A percentile compares a stretch with the other conserved stretches of the same genome.
phyloP scores from a whole-genome alignment of 1,139 yeast species.

The Pichia terricola region DNA sequence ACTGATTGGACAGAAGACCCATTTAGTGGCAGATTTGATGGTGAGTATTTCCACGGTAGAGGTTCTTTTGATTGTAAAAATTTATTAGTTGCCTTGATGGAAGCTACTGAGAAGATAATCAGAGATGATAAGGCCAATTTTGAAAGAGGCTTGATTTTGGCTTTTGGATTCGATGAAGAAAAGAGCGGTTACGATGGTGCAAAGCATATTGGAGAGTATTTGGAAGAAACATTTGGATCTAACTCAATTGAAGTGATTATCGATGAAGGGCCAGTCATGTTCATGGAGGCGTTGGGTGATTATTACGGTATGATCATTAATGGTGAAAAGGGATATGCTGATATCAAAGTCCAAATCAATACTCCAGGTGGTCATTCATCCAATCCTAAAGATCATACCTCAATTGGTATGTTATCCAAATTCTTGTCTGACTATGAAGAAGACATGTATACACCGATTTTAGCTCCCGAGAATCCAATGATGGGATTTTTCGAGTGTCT shows the following conservation, averaged over 20 bases:
- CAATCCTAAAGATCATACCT: conserved; percentile 62
- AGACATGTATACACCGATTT: conserved; percentile 36
- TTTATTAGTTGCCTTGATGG: conserved; percentile 46
- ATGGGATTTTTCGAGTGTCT: conserved; percentile 37
- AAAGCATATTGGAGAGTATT: conserved; percentile 29
- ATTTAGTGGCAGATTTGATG: conserved; percentile 60
- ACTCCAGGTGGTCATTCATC: conserved; percentile 71
- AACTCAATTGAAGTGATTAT: conserved; percentile 47
- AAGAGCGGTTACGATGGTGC: conserved; percentile 56
- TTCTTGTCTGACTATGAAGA: conserved; percentile 41
- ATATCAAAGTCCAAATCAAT: conserved; percentile 36
- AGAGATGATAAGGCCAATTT: conserved; percentile 38
- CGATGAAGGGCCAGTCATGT: conserved; percentile 57
- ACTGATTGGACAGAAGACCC: conserved; percentile 64
- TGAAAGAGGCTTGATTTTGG: conserved; percentile 44
- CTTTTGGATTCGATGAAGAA: conserved; percentile 72
- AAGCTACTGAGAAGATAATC: conserved; percentile 44
- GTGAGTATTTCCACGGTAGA: conserved; percentile 50
- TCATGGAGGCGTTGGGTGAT: conserved; percentile 13
- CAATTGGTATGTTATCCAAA: conserved; percentile 61
- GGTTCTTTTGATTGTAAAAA: conserved; percentile 61
- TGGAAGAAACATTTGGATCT: conserved; percentile 43
- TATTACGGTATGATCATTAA: conserved; percentile 37
- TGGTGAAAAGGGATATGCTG: conserved; percentile 60
- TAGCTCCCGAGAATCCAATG: conserved; percentile 42